These are phyloP conservation scores for Cicer chorassanicum DNA, from an alignment of 306 rosid species.

Conservation along the genomic window DNA sequence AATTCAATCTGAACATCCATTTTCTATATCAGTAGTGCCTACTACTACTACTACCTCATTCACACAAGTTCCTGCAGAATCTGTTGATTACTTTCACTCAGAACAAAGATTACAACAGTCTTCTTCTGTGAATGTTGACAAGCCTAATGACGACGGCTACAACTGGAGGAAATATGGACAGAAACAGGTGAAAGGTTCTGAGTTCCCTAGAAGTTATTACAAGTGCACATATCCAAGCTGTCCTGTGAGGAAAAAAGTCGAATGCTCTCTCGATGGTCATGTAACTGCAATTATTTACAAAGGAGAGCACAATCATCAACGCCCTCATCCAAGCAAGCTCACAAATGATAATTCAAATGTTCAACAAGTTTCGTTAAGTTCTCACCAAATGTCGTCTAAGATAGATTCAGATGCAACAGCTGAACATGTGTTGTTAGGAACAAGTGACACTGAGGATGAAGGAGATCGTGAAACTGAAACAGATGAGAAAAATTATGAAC, in stretches of 20 bases:
- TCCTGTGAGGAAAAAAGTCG: slow-evolving; percentile 86
- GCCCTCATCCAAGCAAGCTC: slow-evolving; percentile 59
- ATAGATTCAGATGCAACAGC: slow-evolving; percentile 60
- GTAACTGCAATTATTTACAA: slow-evolving; percentile 76
- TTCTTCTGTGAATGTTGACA: slow-evolving; percentile 57
- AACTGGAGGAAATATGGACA: slow-evolving; percentile 91
- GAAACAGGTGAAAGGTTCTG: slow-evolving; percentile 85
- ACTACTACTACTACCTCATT: neutral
- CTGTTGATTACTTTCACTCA: slow-evolving; percentile 45
- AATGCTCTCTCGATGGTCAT: slow-evolving; percentile 78
- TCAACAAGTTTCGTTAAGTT: slow-evolving; percentile 16
- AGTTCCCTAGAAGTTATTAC: slow-evolving; percentile 81
- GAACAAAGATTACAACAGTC: slow-evolving; percentile 54
- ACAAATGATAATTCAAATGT: slow-evolving; percentile 47
- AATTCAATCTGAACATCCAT: slow-evolving; percentile 48
- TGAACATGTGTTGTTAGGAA: slow-evolving; percentile 54
- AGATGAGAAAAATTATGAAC: slow-evolving; percentile 65
- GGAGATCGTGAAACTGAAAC: slow-evolving; percentile 61
- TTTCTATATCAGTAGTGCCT: slow-evolving; percentile 49
- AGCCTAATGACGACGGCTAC: slow-evolving; percentile 75
- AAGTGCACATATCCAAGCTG: slow-evolving; percentile 74
- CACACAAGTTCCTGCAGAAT: slow-evolving; percentile 51
- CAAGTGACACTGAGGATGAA: slow-evolving; percentile 76
- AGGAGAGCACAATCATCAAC: slow-evolving; percentile 82
- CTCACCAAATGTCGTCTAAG: slow-evolving; percentile 23